Conservation (phyloP, 768 basidiomycete species). For the Pleurotus tuoliensis region DNA sequence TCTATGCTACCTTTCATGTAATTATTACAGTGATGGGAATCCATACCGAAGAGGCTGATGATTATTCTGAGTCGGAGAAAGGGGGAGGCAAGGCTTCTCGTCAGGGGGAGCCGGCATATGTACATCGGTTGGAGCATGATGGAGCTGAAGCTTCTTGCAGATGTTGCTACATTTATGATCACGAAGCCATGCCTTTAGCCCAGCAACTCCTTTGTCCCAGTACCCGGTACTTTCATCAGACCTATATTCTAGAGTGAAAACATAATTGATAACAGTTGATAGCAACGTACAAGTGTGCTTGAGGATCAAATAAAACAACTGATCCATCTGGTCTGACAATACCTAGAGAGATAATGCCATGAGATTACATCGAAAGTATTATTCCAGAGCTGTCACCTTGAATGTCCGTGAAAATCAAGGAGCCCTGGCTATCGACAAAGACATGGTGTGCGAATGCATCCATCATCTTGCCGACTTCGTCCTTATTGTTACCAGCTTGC, state of each 20-base stretch:
- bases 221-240: not conserved
- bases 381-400: conserved; percentile 12
- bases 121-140: not conserved
- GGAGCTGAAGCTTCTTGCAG: not conserved
- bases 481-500: conserved; percentile 11
- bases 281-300: conserved; percentile 12
- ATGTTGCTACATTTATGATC: conserved; percentile 11
- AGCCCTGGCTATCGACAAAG: conserved; percentile 11
- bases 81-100: not conserved
- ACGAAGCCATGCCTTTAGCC: conserved; percentile 1
- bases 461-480: conserved; percentile 12
- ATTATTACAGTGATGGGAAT: not conserved
- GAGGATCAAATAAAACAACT: conserved; percentile 12
- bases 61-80: not conserved
- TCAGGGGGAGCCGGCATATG: not conserved
- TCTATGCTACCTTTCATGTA: conserved; percentile 17
- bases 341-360: no score
- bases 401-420: conserved; percentile 14
- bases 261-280: no score
- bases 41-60: not conserved
- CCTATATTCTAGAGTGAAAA: no score
- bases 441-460: conserved; percentile 21
- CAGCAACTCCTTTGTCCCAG: not conserved
- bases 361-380: no score
- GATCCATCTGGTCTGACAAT: not conserved